These are phyloP conservation scores for Aspergillus glaucus DNA, from an alignment of 2,329 filamentous ascomycete species.

Conservation along the genomic window DNA sequence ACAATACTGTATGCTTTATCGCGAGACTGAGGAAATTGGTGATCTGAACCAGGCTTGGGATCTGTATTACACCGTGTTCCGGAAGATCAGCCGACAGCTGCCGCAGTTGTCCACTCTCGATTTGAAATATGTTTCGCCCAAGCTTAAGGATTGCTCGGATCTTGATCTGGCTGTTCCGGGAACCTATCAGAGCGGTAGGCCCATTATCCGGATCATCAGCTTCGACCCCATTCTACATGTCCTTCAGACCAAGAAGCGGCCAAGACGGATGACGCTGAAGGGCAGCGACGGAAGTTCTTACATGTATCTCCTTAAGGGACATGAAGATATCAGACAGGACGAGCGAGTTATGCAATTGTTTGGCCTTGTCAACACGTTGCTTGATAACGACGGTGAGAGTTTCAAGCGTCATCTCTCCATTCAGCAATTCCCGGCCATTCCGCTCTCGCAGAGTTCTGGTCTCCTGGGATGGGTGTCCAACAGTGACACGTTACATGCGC, in stretches of 20 bases:
- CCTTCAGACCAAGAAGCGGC: constrained; percentile 94
- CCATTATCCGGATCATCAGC: constrained; percentile 75
- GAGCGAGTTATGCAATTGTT: constrained; percentile 99
- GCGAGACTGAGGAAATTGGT: constrained; percentile 75
- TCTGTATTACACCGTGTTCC: constrained; percentile 97
- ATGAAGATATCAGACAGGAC: constrained; percentile 97
- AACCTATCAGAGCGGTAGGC: constrained; percentile 75
- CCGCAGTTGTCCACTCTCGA: constrained; percentile 89
- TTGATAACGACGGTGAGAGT: constrained; percentile 88
- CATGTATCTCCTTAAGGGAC: constrained; percentile 91
- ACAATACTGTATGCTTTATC: constrained; percentile 92
- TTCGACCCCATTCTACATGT: constrained; percentile 88
- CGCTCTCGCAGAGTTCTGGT: constrained; percentile 91
- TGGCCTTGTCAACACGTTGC: constrained; percentile 90
- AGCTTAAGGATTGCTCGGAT: constrained; percentile 75
- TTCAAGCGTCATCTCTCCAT: constrained; percentile 97
- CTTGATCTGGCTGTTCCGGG: constrained; percentile 93
- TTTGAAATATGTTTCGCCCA: constrained; percentile 93
- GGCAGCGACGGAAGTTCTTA: constrained; percentile 86
- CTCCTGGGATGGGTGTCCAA: constrained; percentile 95
- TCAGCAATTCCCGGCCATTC: constrained; percentile 90
- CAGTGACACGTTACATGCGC: constrained; percentile 90
- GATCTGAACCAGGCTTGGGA: constrained; percentile 99
- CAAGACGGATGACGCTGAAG: constrained; percentile 77
- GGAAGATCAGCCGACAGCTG: constrained; percentile 86